phyloP scores from a whole-genome alignment of 768 basidiomycete genomes.

The Boletus tylopilopsis region DNA sequence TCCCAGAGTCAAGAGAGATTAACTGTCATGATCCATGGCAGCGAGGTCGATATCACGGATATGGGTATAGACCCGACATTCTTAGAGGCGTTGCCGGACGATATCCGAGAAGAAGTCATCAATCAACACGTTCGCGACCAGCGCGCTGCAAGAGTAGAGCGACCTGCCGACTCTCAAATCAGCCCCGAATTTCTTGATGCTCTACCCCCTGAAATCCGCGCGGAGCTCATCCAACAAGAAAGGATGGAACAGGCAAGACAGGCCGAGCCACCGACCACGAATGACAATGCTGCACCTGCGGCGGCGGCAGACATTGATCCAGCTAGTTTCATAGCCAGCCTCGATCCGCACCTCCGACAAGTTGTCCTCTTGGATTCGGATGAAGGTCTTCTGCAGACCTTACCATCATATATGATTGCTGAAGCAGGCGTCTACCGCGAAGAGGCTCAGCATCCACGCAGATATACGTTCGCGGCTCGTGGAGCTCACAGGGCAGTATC shows the following conservation, averaged over 20 bases:
- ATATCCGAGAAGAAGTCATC: slow-evolving; percentile 97
- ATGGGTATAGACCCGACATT: slow-evolving; percentile 98
- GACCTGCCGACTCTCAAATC: slow-evolving; percentile 81
- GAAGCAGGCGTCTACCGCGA: slow-evolving; percentile 77
- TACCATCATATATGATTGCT: slow-evolving; percentile 84
- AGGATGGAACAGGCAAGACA: slow-evolving; percentile 75
- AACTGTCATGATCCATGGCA: slow-evolving; percentile 89
- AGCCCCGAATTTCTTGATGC: slow-evolving; percentile 95
- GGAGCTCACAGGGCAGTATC: slow-evolving; percentile 25
- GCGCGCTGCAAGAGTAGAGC: slow-evolving; percentile 70
- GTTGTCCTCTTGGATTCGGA: slow-evolving; percentile 90
- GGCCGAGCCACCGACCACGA: slow-evolving; percentile 29
- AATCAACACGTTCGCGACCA: slow-evolving; percentile 96
- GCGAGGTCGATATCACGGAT: slow-evolving; percentile 93
- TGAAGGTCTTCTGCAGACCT: slow-evolving; percentile 74
- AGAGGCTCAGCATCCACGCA: slow-evolving; percentile 37
- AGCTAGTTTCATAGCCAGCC: slow-evolving; percentile 86
- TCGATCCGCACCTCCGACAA: slow-evolving; percentile 86
- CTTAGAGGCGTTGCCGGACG: slow-evolving; percentile 95
- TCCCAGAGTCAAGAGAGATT: slow-evolving; percentile 57
- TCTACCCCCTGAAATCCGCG: slow-evolving; percentile 91
- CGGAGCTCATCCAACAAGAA: slow-evolving; percentile 96
- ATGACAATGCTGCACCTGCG: slow-evolving; percentile 30
- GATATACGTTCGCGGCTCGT: slow-evolving; percentile 30
- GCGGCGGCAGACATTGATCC: slow-evolving; percentile 76